phyloP scores from a whole-genome alignment of 2,329 filamentous ascomycete species.

The Lizonia empirigonia region DNA sequence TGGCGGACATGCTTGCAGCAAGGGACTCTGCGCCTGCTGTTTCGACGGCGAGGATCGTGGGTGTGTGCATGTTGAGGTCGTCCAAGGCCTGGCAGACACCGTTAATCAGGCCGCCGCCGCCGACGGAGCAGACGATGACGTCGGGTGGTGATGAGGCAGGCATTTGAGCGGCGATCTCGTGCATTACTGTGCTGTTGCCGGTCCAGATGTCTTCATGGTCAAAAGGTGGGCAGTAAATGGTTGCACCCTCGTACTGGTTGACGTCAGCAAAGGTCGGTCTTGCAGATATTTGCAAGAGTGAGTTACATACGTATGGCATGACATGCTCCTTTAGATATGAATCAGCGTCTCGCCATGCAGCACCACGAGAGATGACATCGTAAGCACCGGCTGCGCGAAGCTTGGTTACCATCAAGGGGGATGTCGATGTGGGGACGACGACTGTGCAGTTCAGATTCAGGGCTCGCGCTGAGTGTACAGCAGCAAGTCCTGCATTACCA shows the following conservation, averaged over 20 bases:
- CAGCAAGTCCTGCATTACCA: constrained; percentile 84
- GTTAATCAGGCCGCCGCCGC: constrained; percentile 79
- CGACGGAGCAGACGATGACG: constrained; percentile 76
- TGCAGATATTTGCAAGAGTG: neutral
- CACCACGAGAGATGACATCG: constrained; percentile 70
- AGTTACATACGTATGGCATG: constrained; percentile 50
- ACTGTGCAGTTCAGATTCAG: constrained; percentile 73
- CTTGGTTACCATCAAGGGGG: constrained; percentile 72
- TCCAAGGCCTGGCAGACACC: constrained; percentile 75
- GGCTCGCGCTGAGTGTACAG: constrained; percentile 71
- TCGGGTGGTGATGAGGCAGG: constrained; percentile 59
- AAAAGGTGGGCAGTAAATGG: constrained; percentile 72
- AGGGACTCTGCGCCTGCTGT: constrained; percentile 76
- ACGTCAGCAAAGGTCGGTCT: too few species aligned
- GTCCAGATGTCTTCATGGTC: constrained; percentile 72
- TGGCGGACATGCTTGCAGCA: constrained; percentile 63
- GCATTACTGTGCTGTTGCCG: constrained; percentile 65
- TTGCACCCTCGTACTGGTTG: constrained; percentile 41
- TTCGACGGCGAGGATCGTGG: constrained; percentile 72
- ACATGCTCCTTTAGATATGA: constrained; percentile 65
- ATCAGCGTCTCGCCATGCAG: constrained; percentile 73
- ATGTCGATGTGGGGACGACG: constrained; percentile 71
- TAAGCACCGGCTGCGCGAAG: constrained; percentile 69
- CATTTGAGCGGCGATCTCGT: constrained; percentile 55
- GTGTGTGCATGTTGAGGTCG: constrained; percentile 38